A percentile compares a stretch with the other conserved stretches of the same genome.
These are phyloP conservation scores for Russula emetica DNA, from an alignment of 768 basidiomycete species.

Conservation along the genomic window DNA sequence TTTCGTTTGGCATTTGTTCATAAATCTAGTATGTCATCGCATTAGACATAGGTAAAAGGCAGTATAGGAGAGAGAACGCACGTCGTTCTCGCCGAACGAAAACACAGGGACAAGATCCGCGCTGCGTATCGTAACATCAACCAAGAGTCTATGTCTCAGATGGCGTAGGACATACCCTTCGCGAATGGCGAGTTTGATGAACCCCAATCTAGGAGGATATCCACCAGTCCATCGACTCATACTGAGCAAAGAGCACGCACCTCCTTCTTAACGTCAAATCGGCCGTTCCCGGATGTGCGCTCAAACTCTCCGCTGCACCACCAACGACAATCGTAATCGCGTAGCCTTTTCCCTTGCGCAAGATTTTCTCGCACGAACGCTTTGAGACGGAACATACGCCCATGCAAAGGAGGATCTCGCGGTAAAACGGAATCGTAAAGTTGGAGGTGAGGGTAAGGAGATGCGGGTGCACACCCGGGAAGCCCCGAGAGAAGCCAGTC, in stretches of 20 bases:
- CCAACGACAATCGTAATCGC: constrained; percentile 95
- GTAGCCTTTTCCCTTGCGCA: constrained; percentile 42
- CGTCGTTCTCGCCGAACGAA: constrained; percentile 98
- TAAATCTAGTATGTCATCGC: constrained; percentile 63
- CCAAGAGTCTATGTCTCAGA: background rate
- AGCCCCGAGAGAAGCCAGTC: constrained; percentile 83
- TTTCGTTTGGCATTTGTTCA: constrained; percentile 93
- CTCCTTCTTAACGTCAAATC: constrained; percentile 76
- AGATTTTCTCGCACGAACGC: constrained; percentile 82
- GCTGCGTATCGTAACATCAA: constrained; percentile 38
- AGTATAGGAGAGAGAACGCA: constrained; percentile 37
- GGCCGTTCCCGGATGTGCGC: constrained; percentile 95
- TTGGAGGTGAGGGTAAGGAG: constrained; percentile 88
- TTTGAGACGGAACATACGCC: constrained; percentile 94
- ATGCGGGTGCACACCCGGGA: constrained; percentile 90
- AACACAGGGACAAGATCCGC: constrained; percentile 97
- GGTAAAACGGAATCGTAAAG: constrained; percentile 89
- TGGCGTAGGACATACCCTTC: constrained; percentile 55
- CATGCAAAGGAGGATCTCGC: constrained; percentile 80
- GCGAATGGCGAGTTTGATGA: constrained; percentile 91
- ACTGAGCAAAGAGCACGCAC: constrained; percentile 38
- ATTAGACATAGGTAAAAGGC: constrained; percentile 1
- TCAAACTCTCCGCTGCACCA: constrained; percentile 91
- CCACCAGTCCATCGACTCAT: background rate
- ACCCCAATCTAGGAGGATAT: constrained; percentile 61